A percentile compares a stretch with the other conserved stretches of the same genome.
Evolutionary conservation across 257 asterid genomes (phyloP).

Genomic region (Orobanche coerulescens): DNA sequence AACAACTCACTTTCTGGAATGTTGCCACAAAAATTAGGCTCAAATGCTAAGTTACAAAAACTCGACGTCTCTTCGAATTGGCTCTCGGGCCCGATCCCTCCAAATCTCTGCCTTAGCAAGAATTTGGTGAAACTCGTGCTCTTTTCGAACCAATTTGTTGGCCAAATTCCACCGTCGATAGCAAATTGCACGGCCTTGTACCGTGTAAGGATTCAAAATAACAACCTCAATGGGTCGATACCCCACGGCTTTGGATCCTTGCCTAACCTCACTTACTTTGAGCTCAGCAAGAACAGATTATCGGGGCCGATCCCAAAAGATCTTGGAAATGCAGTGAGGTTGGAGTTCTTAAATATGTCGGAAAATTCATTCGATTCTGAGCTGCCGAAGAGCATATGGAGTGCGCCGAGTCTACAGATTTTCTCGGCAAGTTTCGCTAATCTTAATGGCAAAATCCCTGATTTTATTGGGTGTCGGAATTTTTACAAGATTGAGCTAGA

Average conservation of each 20-base stretch:
- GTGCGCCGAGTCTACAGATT: slow-evolving; percentile 51
- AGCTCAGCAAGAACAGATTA: slow-evolving; percentile 55
- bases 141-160: slow-evolving; percentile 59
- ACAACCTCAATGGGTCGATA: slow-evolving; percentile 69
- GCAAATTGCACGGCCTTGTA: slow-evolving; percentile 54
- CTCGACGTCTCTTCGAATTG: slow-evolving; percentile 78
- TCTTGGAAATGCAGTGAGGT: slow-evolving; percentile 44
- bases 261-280: slow-evolving; percentile 59
- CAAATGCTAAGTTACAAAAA: slow-evolving; percentile 46
- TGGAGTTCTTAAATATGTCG: slow-evolving; percentile 57
- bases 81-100: slow-evolving; percentile 67
- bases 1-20: slow-evolving; percentile 76
- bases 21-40: slow-evolving; percentile 62
- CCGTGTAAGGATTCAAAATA: slow-evolving; percentile 63
- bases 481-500: slow-evolving; percentile 60
- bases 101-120: slow-evolving; percentile 55
- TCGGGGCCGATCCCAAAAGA: slow-evolving; percentile 67
- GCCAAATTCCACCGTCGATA: slow-evolving; percentile 55
- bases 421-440: slow-evolving; percentile 45
- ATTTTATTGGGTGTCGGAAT: slow-evolving; percentile 57
- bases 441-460: slow-evolving; percentile 57
- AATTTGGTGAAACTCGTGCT: slow-evolving; percentile 49
- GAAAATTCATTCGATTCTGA: slow-evolving; percentile 46
- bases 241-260: slow-evolving; percentile 69
- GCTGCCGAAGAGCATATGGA: slow-evolving; percentile 65